Evolutionary conservation across 768 basidiomycete species (phyloP).

Genomic region (Mycena filopes): DNA sequence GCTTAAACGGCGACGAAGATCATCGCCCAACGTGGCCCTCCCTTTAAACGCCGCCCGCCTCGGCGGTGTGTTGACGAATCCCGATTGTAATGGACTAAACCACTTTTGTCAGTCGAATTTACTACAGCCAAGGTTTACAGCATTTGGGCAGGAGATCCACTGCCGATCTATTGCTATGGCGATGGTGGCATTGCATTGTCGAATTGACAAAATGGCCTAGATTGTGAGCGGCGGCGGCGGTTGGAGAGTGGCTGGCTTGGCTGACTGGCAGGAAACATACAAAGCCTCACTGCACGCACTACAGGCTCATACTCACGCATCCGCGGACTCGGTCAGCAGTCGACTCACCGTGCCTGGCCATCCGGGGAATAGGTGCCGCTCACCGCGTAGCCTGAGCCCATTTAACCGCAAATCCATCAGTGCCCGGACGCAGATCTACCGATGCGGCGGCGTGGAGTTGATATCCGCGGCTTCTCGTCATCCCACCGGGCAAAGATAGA

Average conservation of each 20-base stretch:
- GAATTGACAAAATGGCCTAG: neutral
- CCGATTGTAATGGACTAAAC: too few relatives aligned
- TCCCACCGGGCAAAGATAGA: too few relatives aligned
- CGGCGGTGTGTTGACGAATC: neutral
- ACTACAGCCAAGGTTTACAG: neutral
- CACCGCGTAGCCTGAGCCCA: neutral
- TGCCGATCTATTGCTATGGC: neutral
- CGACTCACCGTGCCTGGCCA: neutral
- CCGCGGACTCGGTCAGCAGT: neutral
- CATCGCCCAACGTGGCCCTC: too few relatives aligned
- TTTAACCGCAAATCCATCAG: slow-evolving; percentile 1
- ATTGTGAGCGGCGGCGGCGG: neutral
- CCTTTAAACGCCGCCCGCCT: neutral
- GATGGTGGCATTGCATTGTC: neutral
- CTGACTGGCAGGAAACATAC: too few relatives aligned
- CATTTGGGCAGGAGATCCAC: neutral
- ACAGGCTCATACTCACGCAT: neutral
- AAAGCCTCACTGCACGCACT: too few relatives aligned
- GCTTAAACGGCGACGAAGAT: too few relatives aligned
- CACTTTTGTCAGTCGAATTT: neutral
- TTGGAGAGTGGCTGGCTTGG: neutral
- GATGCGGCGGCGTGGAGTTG: neutral
- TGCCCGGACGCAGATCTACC: slow-evolving; percentile 10
- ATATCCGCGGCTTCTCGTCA: too few relatives aligned
- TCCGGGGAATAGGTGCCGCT: neutral